Percentiles rank a stretch among this genome's conserved stretches.
phyloP scores from a whole-genome alignment of 345 rosid species.

The Boechera retrofracta region DNA sequence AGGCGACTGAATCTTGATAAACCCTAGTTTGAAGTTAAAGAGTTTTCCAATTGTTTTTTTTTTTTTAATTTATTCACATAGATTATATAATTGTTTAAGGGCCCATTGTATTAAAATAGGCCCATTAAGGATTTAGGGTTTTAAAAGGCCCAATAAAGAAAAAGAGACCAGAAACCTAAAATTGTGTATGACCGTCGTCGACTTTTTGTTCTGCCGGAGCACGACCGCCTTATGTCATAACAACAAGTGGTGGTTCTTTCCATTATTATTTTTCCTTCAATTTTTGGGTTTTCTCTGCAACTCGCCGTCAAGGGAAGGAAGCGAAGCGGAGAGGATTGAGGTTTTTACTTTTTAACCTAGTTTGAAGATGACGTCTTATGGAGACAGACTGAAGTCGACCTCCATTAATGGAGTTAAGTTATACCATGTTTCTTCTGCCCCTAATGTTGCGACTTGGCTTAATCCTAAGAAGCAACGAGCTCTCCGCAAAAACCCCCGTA shows the following conservation, averaged over 20 bases:
- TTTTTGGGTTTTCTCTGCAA: slow-evolving; percentile 24
- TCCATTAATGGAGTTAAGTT: slow-evolving; percentile 80
- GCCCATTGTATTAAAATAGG: not conserved
- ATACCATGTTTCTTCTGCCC: slow-evolving; percentile 73
- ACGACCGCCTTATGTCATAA: slow-evolving; percentile 16
- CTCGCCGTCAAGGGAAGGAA: slow-evolving; percentile 20
- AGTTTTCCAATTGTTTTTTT: not conserved
- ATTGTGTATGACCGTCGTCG: slow-evolving; percentile 16
- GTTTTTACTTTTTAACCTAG: not conserved
- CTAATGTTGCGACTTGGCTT: slow-evolving; percentile 71
- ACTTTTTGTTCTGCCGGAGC: slow-evolving; percentile 34
- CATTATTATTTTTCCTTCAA: not conserved
- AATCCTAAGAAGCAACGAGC: slow-evolving; percentile 77
- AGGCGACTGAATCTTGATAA: slow-evolving; percentile 29
- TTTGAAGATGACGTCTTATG: slow-evolving; percentile 61
- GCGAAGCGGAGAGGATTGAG: slow-evolving; percentile 7
- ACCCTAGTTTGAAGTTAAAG: slow-evolving; percentile 34
- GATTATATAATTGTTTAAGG: not conserved
- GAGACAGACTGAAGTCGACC: slow-evolving; percentile 75
- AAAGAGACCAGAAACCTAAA: slow-evolving; percentile 32
- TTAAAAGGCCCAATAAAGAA: not conserved
- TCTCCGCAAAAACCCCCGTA: slow-evolving; percentile 75
- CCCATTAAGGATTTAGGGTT: slow-evolving; percentile 24
- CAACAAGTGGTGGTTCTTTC: slow-evolving; percentile 4
- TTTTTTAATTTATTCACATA: not conserved